Evolutionary conservation across 352 stramenopile genomes (phyloP), one percentile per base, ranked within the genome.

Genomic region (Thalassiosira mediterranea): DNA sequence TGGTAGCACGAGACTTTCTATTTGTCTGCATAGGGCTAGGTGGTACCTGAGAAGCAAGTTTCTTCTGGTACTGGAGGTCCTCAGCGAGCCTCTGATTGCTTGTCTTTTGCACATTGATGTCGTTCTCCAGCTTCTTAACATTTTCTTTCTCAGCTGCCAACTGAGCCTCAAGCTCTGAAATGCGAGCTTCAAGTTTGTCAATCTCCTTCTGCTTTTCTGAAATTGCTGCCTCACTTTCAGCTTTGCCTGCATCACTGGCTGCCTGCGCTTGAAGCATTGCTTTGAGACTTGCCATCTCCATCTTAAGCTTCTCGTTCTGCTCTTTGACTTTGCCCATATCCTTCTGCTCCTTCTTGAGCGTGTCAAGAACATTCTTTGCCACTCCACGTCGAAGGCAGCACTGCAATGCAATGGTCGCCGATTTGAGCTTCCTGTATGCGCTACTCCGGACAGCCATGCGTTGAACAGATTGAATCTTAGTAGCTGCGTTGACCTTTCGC

Each of bases 211-310:
- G 70, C 69, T 93, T 91, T 34, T 79, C 79, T 40, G 77, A 68
- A 21, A 94, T 76, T 37, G 75, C 81, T 17, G 76, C 74, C 34
- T 71, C 53, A 66, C 82, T 89, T 54, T 84, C 73, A 26, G 52
- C 61, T 71, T 86, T 89, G 8, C 77, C 81, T 0, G 76, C 77
- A 59, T 76, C 72, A 71, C 83, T 84, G 21, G 87, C 80, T 10
- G 87, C 84, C 57, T 91, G 85, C n/a, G 85, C 85, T 71, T 84
- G 72, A 76, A 92, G 72, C 84, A 91, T 93, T 42, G 89, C 84
- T 26, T 89, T 90, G 28, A 92, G 76, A 88, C 82, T 91, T 28
- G 87, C 81, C 89, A 93, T 93, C 76, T 91, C 87, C 75, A 83
- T 80, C 63, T 94, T 93, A 25, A 93, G 77, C 56, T 90, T 90